Base-by-base conservation (phyloP, 2,329 filamentous ascomycete species). In the Anisogramma anomala region DNA sequence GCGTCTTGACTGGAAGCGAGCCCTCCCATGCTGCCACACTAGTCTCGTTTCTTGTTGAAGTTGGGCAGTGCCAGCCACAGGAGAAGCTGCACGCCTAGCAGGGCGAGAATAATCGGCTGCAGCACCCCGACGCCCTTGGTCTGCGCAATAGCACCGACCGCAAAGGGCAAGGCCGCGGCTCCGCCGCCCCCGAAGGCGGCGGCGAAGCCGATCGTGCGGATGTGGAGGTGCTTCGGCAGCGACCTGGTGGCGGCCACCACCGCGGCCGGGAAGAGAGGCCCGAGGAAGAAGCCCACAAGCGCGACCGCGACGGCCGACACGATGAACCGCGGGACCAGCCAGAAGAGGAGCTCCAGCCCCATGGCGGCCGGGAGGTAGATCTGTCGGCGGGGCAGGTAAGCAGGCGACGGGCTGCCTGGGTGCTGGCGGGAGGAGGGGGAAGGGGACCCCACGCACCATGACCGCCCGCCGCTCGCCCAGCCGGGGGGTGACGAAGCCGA, bases 251-350 rank as follows among this genome's bases (percentile, higher is more conserved):
- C 74, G 3, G 75, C 77, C 0, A 86, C 74, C 1, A 89, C 68
- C 0, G 72, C 80, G 3, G 78, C 79, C 0, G 84, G 82, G 58
- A 88, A 89, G 14, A 89, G 58, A 0, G 84, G 84, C 0, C 84
- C 84, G 0, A 91, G 67, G 54, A 88, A 85, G 66, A 89, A 86
- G 0, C 84, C 84, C 46, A 85, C 73, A 0, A 89, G 57, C 0
- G 77, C 66, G 9, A 86, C 78, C 4, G 81, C 77, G 2, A 88
- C 69, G 0, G 82, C 79, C 0, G 81, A 84, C 5, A 84, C 79
- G 52, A 82, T 74, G 55, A 88, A 85, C 39, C 80, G 72, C 0
- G 84, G 84, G 0, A 91, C 79, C 2, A 88, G 75, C 84, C 84
- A 91, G 63, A 89, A 84, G 30, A 89, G 59, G 0, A 89, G 68